Conservation (phyloP, 768 basidiomycete species). For the Boletus patriciae region DNA sequence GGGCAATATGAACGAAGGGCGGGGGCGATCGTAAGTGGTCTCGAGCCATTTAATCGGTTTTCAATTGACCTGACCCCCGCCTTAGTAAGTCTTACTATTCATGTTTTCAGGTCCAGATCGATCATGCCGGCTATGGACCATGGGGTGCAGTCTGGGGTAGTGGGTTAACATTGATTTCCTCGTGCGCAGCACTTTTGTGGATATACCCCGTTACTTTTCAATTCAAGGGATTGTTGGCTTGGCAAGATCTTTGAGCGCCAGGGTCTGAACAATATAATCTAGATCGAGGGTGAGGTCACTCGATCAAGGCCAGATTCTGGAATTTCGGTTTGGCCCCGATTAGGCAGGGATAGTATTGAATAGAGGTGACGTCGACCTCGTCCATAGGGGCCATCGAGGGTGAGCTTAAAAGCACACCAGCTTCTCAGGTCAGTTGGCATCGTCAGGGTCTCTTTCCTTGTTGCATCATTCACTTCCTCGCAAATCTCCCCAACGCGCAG, state of each 20-base stretch:
- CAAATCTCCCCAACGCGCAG: neutral
- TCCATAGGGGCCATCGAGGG: constrained; percentile 16
- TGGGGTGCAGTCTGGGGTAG: constrained; percentile 1
- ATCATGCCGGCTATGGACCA: neutral
- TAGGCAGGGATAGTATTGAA: constrained; percentile 6
- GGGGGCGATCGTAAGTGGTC: constrained; percentile 8
- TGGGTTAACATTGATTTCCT: constrained; percentile 7
- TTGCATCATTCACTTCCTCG: neutral
- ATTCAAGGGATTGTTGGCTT: constrained; percentile 12
- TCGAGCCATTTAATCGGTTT: neutral
- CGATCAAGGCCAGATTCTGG: constrained; percentile 8
- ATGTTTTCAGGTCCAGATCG: neutral
- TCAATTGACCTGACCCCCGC: neutral
- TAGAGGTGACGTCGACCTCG: constrained; percentile 5
- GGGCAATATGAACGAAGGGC: constrained; percentile 40
- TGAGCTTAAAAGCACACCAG: constrained; percentile 9
- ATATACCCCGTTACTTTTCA: constrained; percentile 12
- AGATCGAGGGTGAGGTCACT: constrained; percentile 14
- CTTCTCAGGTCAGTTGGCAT: no score
- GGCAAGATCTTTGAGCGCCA: neutral
- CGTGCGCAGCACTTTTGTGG: constrained; percentile 8
- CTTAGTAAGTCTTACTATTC: neutral
- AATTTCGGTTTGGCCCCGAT: neutral
- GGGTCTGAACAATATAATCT: neutral
- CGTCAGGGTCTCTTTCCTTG: neutral